Evolutionary conservation across 768 basidiomycete genomes (phyloP), one percentile per base, ranked within the genome.

Genomic region (Filobasidium floriforme): DNA sequence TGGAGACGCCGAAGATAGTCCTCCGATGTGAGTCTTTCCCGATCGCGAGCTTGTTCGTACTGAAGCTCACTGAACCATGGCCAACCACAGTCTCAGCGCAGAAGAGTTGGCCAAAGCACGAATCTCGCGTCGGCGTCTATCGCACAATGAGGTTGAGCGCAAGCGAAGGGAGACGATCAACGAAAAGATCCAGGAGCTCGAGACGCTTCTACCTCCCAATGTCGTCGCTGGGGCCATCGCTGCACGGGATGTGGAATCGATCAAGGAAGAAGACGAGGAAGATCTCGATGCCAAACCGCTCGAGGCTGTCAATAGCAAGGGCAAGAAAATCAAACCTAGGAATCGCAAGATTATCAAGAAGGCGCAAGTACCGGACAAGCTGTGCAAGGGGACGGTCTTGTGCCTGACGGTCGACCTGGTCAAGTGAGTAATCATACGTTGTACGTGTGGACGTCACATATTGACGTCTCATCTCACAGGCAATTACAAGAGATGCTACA

Each of bases 131-230:
- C 80, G 92, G 59, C 80, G 92, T 66, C 92, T 93, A 79, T 87
- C 86, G 9, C 92, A 96, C 75, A 96, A 96, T 71, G 90, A 90
- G 1, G 92, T 96, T 70, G 92, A 96, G 81, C 82, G 92, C 19
- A 80, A 92, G 29, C 74, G 92, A 67, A 78, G 92, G 59, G 92
- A 96, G 75, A 93, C 92, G 76, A 96, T 96, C 77, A 96, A 96
- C 79, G 92, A 96, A 80, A 90, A 91, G 79, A 96, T 96, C 71
- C 84, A 85, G 44, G 92, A 96, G 76, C 84, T 96, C 1, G 88
- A 92, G 22, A 88, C 88, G 24, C 82, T 96, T 54, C 88, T 96
- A 67, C 92, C 92, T 10, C 37, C 54, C 10, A 29, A 19, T 15
- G 49, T 65, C 28, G 41, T 65, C 57, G 63, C 63, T 7, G 51